These are phyloP conservation scores for Fusarium sp. DNA, from an alignment of 2,329 filamentous ascomycete species.

Conservation along the genomic window DNA sequence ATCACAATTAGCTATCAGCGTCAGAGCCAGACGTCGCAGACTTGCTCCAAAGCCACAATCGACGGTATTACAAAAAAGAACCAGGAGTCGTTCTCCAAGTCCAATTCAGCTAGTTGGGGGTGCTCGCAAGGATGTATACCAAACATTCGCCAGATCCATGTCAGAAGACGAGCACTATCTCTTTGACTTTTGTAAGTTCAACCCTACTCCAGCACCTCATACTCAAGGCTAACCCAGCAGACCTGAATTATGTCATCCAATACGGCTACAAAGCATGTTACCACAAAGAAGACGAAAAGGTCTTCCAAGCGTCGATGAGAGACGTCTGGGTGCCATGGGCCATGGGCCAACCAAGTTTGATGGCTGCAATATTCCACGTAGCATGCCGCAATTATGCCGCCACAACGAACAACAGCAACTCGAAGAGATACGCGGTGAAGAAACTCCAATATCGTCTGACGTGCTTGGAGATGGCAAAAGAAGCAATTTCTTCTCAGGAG, in stretches of 20 bases:
- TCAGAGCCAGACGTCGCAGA: neutral
- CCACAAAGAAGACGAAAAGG: neutral
- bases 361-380: slow-evolving; percentile 31
- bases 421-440: neutral
- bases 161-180: slow-evolving; percentile 23
- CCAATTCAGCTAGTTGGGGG: slow-evolving; percentile 8
- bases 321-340: slow-evolving; percentile 28
- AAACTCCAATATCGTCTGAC: slow-evolving; percentile 15
- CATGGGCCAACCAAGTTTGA: slow-evolving; percentile 24
- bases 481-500: neutral
- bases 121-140: slow-evolving; percentile 1
- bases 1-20: neutral
- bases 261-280: slow-evolving; percentile 22
- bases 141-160: slow-evolving; percentile 8
- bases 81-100: neutral
- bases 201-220: neutral
- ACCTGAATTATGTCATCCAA: slow-evolving; percentile 8
- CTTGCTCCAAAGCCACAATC: neutral
- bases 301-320: slow-evolving; percentile 3
- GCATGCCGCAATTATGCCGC: slow-evolving; percentile 34
- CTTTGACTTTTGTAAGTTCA: slow-evolving; percentile 16
- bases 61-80: neutral
- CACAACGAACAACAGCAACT: slow-evolving; percentile 15
- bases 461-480: slow-evolving; percentile 17
- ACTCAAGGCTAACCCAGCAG: neutral